Conservation (phyloP, 2,329 filamentous ascomycete species). For the Beauveria brongniartii region DNA sequence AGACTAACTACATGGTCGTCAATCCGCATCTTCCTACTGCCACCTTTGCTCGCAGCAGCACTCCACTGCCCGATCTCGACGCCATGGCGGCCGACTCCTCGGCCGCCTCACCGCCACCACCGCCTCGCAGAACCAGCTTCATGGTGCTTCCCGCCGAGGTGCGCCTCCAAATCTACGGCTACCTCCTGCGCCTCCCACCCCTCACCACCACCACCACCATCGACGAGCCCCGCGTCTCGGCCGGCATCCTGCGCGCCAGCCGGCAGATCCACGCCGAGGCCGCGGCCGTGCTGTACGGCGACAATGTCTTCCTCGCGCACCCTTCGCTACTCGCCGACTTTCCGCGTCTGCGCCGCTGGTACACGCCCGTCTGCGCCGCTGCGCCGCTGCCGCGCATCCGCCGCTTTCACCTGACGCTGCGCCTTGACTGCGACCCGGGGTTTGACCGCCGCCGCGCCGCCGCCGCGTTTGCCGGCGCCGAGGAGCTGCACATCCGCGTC, state of each 20-base stretch:
- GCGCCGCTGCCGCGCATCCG: constrained; percentile 26
- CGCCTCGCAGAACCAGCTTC: constrained; percentile 16
- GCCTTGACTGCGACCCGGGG: constrained; percentile 32
- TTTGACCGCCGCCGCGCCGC: constrained; percentile 24
- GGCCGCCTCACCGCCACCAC: not conserved
- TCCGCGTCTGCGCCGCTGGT: constrained; percentile 29
- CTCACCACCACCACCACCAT: constrained; percentile 8
- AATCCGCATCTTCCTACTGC: not conserved
- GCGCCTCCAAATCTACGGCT: constrained; percentile 37
- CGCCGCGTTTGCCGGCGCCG: constrained; percentile 27
- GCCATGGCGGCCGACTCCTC: not conserved
- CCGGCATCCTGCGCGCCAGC: constrained; percentile 30
- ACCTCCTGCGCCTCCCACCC: constrained; percentile 31
- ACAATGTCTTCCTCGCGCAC: constrained; percentile 37
- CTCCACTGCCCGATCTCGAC: not conserved
- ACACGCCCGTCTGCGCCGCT: constrained; percentile 23
- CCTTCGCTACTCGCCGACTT: constrained; percentile 30
- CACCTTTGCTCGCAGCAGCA: not conserved
- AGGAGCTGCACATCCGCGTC: constrained; percentile 32
- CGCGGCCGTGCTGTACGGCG: constrained; percentile 31
- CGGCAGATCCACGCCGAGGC: constrained; percentile 34
- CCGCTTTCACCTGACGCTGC: constrained; percentile 31
- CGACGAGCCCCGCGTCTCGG: constrained; percentile 12
- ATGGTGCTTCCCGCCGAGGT: constrained; percentile 37
- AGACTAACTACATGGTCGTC: too few species aligned